phyloP scores from a whole-genome alignment of 2,329 filamentous ascomycete species.

The Truncatella angustata region DNA sequence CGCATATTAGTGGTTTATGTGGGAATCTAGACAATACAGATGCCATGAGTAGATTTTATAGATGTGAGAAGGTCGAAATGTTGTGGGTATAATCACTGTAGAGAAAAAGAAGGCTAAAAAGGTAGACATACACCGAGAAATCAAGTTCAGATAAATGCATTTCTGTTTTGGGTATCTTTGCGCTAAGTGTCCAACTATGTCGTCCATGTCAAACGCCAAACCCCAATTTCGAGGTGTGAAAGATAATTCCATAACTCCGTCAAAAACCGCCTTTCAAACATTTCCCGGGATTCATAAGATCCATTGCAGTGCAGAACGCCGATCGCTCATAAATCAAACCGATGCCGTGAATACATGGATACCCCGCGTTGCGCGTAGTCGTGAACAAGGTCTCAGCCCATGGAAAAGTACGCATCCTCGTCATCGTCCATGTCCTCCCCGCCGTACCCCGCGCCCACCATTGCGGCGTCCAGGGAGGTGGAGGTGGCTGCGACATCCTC shows the following conservation, averaged over 20 bases:
- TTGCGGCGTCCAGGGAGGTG: background rate
- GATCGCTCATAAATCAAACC: background rate
- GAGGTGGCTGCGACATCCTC: background rate
- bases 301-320: background rate
- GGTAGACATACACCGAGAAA: background rate
- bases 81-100: too few relatives aligned
- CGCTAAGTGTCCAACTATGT: background rate
- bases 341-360: background rate
- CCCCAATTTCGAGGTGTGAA: too few relatives aligned
- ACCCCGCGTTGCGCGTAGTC: too few relatives aligned
- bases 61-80: too few relatives aligned
- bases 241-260: too few relatives aligned
- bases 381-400: too few relatives aligned
- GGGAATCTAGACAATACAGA: too few relatives aligned
- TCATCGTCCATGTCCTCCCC: constrained; percentile 3
- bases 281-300: too few relatives aligned
- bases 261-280: background rate
- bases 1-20: too few relatives aligned
- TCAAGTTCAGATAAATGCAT: background rate
- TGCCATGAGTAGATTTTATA: too few relatives aligned
- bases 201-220: too few relatives aligned
- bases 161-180: constrained; percentile 5
- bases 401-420: constrained; percentile 15
- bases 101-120: too few relatives aligned
- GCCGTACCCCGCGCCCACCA: background rate